phyloP scores from a whole-genome alignment of 257 asterid species.

The Scutellaria barbata region DNA sequence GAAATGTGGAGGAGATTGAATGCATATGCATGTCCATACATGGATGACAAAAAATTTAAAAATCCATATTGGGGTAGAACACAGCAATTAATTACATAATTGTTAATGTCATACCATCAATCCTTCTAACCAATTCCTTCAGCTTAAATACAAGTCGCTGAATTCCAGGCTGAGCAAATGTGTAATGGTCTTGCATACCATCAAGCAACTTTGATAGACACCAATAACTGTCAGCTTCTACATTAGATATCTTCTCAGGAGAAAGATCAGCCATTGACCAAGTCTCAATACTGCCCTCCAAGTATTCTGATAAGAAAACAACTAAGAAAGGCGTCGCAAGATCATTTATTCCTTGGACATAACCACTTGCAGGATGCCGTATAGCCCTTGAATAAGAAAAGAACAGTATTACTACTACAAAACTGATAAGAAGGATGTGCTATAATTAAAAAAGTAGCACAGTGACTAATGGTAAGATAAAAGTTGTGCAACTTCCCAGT shows the following conservation, averaged over 20 bases:
- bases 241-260: slow-evolving; percentile 63
- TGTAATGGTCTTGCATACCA: slow-evolving; percentile 99
- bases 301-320: slow-evolving; percentile 87
- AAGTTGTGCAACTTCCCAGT: neutral
- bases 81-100: neutral
- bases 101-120: slow-evolving; percentile 64
- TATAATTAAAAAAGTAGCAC: neutral
- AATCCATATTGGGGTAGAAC: slow-evolving; percentile 8
- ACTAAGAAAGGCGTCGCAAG: slow-evolving; percentile 94
- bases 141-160: slow-evolving; percentile 95
- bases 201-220: slow-evolving; percentile 94
- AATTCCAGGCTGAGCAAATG: slow-evolving; percentile 99
- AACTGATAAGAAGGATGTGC: neutral
- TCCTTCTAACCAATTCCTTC: slow-evolving; percentile 93
- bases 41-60: neutral
- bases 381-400: slow-evolving; percentile 68
- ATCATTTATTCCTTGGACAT: slow-evolving; percentile 98
- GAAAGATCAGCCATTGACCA: slow-evolving; percentile 80
- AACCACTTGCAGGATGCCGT: slow-evolving; percentile 99
- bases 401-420: slow-evolving; percentile 14
- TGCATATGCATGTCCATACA: neutral
- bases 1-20: neutral
- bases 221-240: slow-evolving; percentile 99
- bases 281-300: slow-evolving; percentile 72
- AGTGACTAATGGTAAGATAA: neutral